A percentile compares a stretch with the other conserved stretches of the same genome.
Conservation (phyloP, 768 basidiomycete species). For the Tylopilus sp. region DNA sequence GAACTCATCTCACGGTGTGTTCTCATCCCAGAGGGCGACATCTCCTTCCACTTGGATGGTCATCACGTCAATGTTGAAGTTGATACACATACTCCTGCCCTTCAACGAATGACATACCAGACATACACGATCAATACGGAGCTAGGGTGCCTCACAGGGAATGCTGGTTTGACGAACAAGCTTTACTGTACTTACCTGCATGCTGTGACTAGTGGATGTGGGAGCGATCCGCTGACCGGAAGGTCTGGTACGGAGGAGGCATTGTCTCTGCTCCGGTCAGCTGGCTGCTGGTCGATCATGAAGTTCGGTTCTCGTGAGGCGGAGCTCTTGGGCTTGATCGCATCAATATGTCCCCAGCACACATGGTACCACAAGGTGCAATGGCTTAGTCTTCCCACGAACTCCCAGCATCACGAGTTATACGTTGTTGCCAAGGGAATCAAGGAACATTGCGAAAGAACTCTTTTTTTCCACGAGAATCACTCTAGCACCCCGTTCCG, state of each 20-base stretch:
- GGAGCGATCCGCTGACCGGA: conserved; percentile 42
- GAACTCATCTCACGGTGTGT: conserved; percentile 23
- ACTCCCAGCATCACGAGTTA: conserved; percentile 7
- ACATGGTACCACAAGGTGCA: conserved; percentile 39
- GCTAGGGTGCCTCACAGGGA: conserved; percentile 29
- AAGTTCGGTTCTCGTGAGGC: conserved; percentile 28
- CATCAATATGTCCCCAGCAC: conserved; percentile 33
- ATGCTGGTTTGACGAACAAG: conserved; percentile 24
- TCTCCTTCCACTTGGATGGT: conserved; percentile 11
- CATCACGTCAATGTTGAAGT: conserved; percentile 19
- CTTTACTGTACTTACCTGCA: conserved; percentile 44
- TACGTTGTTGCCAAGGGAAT: conserved; percentile 25
- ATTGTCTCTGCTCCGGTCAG: conserved; percentile 36
- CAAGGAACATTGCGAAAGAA: conserved; percentile 17
- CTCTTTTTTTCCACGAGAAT: conserved; percentile 1
- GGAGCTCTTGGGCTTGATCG: conserved; percentile 33
- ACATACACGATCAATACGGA: conserved; percentile 30
- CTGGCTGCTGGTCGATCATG: conserved; percentile 40
- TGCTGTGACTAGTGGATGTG: conserved; percentile 40
- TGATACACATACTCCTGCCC: background rate
- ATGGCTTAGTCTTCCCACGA: conserved; percentile 24
- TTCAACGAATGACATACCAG: conserved; percentile 18
- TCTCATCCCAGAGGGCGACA: conserved; percentile 38
- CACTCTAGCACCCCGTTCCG: background rate
- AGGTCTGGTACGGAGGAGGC: conserved; percentile 22